These are phyloP conservation scores for Phaeophleospora eucalypticola DNA, from an alignment of 2,329 filamentous ascomycete genomes.

Conservation along the genomic window DNA sequence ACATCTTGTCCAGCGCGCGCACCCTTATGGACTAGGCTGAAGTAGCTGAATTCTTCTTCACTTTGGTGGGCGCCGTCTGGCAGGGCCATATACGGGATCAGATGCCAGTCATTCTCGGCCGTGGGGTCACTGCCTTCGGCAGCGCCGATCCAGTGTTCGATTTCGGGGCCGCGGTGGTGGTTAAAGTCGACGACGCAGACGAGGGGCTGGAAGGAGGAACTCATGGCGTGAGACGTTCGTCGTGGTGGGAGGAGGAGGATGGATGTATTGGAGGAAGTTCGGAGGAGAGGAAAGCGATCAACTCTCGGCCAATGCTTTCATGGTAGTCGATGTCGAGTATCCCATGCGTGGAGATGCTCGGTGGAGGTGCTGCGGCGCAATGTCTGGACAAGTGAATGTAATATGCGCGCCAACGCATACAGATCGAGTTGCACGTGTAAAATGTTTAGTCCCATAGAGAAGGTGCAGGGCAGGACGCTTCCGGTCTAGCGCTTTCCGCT, in stretches of 20 bases:
- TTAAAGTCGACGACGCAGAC: constrained; percentile 53
- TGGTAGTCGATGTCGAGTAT: background rate
- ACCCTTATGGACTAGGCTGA: constrained; percentile 66
- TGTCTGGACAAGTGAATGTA: background rate
- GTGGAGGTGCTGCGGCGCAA: background rate
- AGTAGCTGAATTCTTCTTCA: constrained; percentile 97
- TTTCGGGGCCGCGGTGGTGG: constrained; percentile 71
- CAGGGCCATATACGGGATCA: constrained; percentile 94
- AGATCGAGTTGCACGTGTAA: background rate
- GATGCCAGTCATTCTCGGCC: constrained; percentile 78
- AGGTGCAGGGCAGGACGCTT: too few relatives aligned
- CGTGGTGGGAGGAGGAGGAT: background rate
- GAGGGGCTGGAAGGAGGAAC: constrained; percentile 40
- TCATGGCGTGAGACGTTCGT: constrained; percentile 2
- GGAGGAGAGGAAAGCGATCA: background rate
- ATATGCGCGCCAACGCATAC: background rate
- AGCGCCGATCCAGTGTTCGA: constrained; percentile 83
- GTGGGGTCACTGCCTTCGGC: constrained; percentile 73
- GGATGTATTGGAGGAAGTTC: background rate
- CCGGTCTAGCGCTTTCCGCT: too few relatives aligned
- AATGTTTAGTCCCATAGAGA: too few relatives aligned
- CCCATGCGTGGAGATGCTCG: background rate
- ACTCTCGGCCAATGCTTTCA: constrained; percentile 2
- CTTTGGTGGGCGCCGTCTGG: constrained; percentile 93
- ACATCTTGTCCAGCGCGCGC: constrained; percentile 26